Evolutionary conservation across 495 filamentous ascomycete genomes (phyloP), one percentile per base, ranked within the genome.

Genomic region (Neurospora discreta): DNA sequence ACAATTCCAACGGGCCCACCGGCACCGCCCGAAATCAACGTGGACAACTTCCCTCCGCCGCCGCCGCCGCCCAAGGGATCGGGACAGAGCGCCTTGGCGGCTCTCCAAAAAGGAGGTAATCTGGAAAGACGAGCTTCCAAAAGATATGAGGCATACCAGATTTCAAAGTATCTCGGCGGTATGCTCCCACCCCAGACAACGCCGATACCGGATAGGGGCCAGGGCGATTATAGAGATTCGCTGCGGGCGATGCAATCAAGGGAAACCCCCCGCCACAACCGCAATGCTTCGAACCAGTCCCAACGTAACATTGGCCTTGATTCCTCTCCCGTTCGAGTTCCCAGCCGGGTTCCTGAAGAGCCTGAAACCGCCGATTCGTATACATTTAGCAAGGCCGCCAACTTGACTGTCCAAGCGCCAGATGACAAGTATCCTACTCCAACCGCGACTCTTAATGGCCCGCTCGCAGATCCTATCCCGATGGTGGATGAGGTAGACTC

Each of bases 81-180:
- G 74, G 89, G 94, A 74, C 91, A 96, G 77, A 95, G 97, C 83
- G 95, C 95, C 10, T 84, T 99, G 68, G 93, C 92, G 44, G 94
- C 94, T 58, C 80, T 99, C 73, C 96, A 98, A 79, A 86, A 92
- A 78, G 93, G 94, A 70, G 93, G 94, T 6, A 93, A 97, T 71
- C 83, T 98, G n/a, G 95, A 98, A 77, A 87, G 95, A 74, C 88
- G 95, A 75, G 96, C 95, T 11, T 98, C 96, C 4, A 86, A 94
- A 75, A 84, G 95, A 75, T 98, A 98, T 78, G 98, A 94, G 39
- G 90, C 91, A 46, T 99, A 98, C 81, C 96, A 98, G 75, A 94
- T 98, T 67, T 92, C 92, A 30, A 98, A 97, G 75, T 93, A 97
- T 72, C 85, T 98, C 4, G 95, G 95, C 3, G 87, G 89, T 38